Evolutionary conservation across 306 rosid genomes (phyloP).

Genomic region (Biancaea sappan): DNA sequence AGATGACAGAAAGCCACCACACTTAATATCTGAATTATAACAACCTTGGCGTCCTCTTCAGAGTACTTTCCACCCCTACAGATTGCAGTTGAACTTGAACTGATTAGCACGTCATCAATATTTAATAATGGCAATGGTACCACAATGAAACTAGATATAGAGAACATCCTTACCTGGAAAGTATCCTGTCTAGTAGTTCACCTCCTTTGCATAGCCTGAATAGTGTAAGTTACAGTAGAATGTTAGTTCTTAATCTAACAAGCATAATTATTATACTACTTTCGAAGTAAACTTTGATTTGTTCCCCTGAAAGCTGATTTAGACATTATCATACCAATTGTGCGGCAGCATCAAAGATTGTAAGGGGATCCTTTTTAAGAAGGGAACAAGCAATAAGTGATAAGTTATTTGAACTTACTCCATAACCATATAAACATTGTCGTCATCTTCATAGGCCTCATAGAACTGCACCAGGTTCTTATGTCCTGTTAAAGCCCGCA

Average conservation of each 20-base stretch:
- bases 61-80: constrained; percentile 58
- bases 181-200: constrained; percentile 60
- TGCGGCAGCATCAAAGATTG: not conserved
- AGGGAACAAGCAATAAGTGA: not conserved
- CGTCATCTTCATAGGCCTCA: constrained; percentile 64
- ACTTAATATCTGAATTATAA: constrained; percentile 40
- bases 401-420: constrained; percentile 51
- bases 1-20: constrained; percentile 46
- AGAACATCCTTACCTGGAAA: constrained; percentile 53
- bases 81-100: constrained; percentile 4
- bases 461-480: constrained; percentile 63
- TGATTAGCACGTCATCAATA: constrained; percentile 17
- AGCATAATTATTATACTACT: not conserved
- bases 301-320: not conserved
- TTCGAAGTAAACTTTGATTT: not conserved
- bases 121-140: not conserved
- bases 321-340: not conserved
- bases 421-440: constrained; percentile 57
- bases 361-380: not conserved
- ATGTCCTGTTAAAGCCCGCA: constrained; percentile 60
- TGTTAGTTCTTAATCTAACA: not conserved
- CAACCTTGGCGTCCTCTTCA: constrained; percentile 43
- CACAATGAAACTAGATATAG: not conserved
- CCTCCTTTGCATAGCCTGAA: constrained; percentile 71
- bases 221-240: constrained; percentile 3